Percentiles rank a stretch among this genome's conserved stretches.
Evolutionary conservation across 1,284 basidiomycete species (phyloP).

Genomic region (Ustilago tritici): DNA sequence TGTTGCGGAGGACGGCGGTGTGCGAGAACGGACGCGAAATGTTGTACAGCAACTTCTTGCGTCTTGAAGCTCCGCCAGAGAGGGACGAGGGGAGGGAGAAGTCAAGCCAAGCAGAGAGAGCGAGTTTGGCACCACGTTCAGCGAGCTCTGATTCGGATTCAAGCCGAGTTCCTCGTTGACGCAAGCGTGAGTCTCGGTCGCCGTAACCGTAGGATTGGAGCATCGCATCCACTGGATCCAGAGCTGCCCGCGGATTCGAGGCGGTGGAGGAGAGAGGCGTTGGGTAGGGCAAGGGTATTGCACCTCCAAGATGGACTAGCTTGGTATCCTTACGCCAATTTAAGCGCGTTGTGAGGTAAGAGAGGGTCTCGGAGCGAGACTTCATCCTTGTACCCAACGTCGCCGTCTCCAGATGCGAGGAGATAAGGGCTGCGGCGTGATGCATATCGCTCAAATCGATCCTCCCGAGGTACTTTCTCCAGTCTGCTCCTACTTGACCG

Average conservation of each 20-base stretch:
- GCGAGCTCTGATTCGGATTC: conserved; percentile 38
- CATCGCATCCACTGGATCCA: conserved; percentile 60
- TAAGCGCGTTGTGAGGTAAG: conserved; percentile 49
- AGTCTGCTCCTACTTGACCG: conserved; percentile 27
- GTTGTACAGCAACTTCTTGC: conserved; percentile 30
- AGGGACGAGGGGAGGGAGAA: conserved; percentile 32
- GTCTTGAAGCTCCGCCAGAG: not conserved
- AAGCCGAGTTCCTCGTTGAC: conserved; percentile 29
- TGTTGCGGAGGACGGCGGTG: conserved; percentile 35
- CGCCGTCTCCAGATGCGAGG: conserved; percentile 62
- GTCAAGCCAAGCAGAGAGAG: conserved; percentile 37
- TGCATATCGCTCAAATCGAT: conserved; percentile 47
- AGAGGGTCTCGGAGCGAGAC: conserved; percentile 46
- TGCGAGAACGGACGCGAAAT: conserved; percentile 36
- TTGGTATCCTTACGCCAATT: conserved; percentile 66
- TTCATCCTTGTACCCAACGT: conserved; percentile 56
- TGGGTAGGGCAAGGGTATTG: conserved; percentile 58
- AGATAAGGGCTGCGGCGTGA: conserved; percentile 55
- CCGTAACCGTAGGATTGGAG: conserved; percentile 57
- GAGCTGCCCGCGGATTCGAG: not conserved
- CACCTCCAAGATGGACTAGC: conserved; percentile 60
- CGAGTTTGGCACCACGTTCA: conserved; percentile 20
- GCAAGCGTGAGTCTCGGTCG: conserved; percentile 19
- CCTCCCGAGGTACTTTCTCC: conserved; percentile 23
- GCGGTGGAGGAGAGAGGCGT: conserved; percentile 19